Evolutionary conservation across 768 basidiomycete species (phyloP).

Genomic region (Trametes cinnabarina): DNA sequence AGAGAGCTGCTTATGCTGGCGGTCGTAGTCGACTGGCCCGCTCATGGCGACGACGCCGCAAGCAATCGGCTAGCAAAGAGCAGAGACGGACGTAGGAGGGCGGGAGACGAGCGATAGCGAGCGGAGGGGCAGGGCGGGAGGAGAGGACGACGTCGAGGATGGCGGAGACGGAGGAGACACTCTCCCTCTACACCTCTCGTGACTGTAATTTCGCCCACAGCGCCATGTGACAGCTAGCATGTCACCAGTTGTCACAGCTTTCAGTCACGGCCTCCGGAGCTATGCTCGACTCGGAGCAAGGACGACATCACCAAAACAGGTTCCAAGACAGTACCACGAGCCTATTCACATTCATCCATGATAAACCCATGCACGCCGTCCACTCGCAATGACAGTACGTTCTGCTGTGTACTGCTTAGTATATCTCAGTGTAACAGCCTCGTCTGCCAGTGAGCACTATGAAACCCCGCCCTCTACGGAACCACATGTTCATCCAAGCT

Average conservation of each 20-base stretch:
- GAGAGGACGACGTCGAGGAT: conserved; percentile 5
- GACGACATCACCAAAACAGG: too few relatives aligned
- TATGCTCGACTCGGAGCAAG: not conserved
- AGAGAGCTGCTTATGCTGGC: conserved; percentile 24
- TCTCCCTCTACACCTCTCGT: conserved; percentile 10
- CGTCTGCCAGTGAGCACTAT: not conserved
- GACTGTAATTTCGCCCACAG: conserved; percentile 16
- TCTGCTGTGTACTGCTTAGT: not conserved
- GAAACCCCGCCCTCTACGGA: not conserved
- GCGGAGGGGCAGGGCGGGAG: not conserved
- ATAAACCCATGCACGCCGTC: too few relatives aligned
- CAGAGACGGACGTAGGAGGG: not conserved
- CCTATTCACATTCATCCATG: too few relatives aligned
- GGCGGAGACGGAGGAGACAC: conserved; percentile 9
- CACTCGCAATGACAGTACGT: not conserved
- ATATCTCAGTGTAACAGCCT: not conserved
- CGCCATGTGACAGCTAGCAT: not conserved
- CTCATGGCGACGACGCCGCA: conserved; percentile 20
- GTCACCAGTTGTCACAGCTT: not conserved
- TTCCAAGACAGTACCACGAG: too few relatives aligned
- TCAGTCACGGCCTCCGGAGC: not conserved
- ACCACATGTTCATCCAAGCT: not conserved
- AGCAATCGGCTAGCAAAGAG: not conserved
- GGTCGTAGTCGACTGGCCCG: conserved; percentile 23
- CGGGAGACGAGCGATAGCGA: not conserved